Evolutionary conservation across 768 basidiomycete species (phyloP), one percentile per base, ranked within the genome.

Genomic region (Amanita jacksonii): DNA sequence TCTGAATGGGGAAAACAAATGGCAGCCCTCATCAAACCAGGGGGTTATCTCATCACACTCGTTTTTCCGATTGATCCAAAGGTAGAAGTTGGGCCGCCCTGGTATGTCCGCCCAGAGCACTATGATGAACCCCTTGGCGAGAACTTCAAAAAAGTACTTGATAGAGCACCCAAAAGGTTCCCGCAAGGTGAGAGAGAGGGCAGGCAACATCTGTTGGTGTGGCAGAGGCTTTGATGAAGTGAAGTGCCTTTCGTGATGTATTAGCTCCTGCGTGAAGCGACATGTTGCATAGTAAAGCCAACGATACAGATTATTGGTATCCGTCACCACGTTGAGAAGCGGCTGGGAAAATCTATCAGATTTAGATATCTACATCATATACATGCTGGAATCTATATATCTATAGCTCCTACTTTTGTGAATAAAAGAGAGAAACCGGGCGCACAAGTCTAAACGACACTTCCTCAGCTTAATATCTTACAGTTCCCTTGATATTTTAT

Each of bases 21-120:
- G 60, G 59, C 63, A 1, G 59, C 64, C 12, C 56, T 86, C 12
- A 57, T 80, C 41, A 78, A 75, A 44, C 68, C 74, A 1, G 82
- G 79, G 0, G 82, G 80, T 12, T 70, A 72, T 47, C 69, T 85
- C 18, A 70, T 85, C 49, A 71, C 75, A 0, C 58, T 81, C 8
- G 61, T 77, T 5, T 85, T 57, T 49, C 85, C 85, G 0, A 68
- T 81, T 38, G 64, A 72, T 3, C 58, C 62, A 1, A 55, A 57
- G 15, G 55, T 52, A 0, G 68, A 72, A 2, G 53, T 53, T 0
- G 82, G 84, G 0, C 85, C 82, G 1, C 82, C 84, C 0, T 82
- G 67, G 55, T 77, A 68, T 16, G 70, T 85, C 20, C 61, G 70
- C 4, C 69, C 73, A 0, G 73, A 77, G 31, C 70, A 78, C 40